Percentiles rank a stretch among this genome's conserved stretches.
These are phyloP conservation scores for Raffaelea deltoideospora DNA, from an alignment of 2,329 filamentous ascomycete genomes.

Conservation along the genomic window DNA sequence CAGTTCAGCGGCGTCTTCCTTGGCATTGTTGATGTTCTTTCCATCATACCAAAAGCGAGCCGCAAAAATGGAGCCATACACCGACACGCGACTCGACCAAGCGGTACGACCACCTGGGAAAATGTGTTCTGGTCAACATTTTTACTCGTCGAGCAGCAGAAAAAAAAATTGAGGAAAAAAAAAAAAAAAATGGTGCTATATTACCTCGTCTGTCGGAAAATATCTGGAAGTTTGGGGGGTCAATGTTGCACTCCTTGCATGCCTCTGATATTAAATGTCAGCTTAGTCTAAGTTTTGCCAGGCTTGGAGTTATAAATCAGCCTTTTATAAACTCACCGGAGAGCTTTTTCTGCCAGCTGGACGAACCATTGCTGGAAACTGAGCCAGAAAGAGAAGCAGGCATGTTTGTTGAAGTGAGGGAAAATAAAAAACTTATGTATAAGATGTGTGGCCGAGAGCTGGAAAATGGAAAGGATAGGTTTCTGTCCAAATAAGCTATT, in stretches of 20 bases:
- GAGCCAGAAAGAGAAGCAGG: no score
- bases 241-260: slow-evolving; percentile 16
- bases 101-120: slow-evolving; percentile 67
- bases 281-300: no score
- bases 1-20: slow-evolving; percentile 80
- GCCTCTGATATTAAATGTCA: slow-evolving; percentile 11
- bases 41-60: slow-evolving; percentile 89
- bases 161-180: not conserved
- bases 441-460: no score
- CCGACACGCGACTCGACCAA: slow-evolving; percentile 71
- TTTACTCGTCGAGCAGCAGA: not conserved
- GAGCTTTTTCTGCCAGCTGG: slow-evolving; percentile 19
- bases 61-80: slow-evolving; percentile 47
- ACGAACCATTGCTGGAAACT: slow-evolving; percentile 8
- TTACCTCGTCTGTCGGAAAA: slow-evolving; percentile 20
- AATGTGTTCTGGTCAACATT: not conserved
- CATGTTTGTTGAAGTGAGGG: slow-evolving; percentile 2
- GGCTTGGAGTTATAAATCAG: no score
- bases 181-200: not conserved
- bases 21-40: slow-evolving; percentile 72
- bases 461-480: not conserved
- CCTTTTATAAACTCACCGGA: slow-evolving; percentile 12
- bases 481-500: no score
- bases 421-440: no score
- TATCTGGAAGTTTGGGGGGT: slow-evolving; percentile 16